These are phyloP conservation scores for Globisporangium radiosum DNA, from an alignment of 352 stramenopile genomes.

Conservation along the genomic window DNA sequence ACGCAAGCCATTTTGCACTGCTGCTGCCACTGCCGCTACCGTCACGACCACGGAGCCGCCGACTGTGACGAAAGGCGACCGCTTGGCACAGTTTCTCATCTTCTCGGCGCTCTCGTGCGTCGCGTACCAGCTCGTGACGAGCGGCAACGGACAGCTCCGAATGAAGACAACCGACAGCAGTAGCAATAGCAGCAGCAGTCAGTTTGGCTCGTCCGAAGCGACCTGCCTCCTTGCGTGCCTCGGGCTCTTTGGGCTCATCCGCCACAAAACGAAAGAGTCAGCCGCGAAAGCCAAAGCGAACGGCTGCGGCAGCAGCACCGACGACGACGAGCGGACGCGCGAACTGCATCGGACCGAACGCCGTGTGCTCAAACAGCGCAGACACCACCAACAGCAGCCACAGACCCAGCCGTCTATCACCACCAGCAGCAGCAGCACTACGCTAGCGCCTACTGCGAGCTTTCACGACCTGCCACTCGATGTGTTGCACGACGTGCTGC, in stretches of 20 bases:
- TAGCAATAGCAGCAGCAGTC: neutral
- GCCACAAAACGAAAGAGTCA: constrained; percentile 36
- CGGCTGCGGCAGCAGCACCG: constrained; percentile 3
- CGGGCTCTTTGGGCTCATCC: constrained; percentile 54
- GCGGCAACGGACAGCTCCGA: constrained; percentile 7
- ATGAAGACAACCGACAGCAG: constrained; percentile 6
- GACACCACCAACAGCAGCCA: neutral
- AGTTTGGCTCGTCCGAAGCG: constrained; percentile 49
- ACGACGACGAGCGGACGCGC: constrained; percentile 6
- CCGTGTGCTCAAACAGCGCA: constrained; percentile 5
- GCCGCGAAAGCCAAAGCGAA: constrained; percentile 4
- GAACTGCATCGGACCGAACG: constrained; percentile 18
- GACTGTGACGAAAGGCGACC: constrained; percentile 37
- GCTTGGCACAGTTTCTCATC: constrained; percentile 58
- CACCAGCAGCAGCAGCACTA: neutral
- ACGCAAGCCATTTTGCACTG: too few relatives aligned
- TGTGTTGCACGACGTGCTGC: constrained; percentile 41
- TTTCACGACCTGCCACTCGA: constrained; percentile 31
- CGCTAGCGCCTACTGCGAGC: neutral
- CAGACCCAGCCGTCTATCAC: neutral
- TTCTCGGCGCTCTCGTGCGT: constrained; percentile 44
- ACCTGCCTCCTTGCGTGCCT: constrained; percentile 54
- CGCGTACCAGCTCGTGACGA: constrained; percentile 43
- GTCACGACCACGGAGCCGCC: constrained; percentile 4
- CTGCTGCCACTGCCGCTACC: too few relatives aligned